Conservation (phyloP, 2,329 filamentous ascomycete species). For the Colletotrichum abscissum region DNA sequence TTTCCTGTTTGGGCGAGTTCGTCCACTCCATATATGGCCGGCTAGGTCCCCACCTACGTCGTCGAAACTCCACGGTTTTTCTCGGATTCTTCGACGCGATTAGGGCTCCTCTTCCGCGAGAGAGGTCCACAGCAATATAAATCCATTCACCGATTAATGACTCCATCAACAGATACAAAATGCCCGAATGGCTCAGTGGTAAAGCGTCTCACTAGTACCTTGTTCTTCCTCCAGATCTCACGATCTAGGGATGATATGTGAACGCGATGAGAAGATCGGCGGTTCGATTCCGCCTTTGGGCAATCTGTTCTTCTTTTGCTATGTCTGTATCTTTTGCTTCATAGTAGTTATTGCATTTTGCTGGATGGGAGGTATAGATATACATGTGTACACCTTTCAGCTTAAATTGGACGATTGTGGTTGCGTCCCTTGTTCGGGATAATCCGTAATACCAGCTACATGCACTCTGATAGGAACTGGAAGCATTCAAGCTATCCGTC, state of each 20-base stretch:
- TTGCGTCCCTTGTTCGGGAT: no score
- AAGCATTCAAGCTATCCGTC: background rate
- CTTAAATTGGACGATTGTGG: background rate
- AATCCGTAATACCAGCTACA: no score
- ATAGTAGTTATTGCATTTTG: background rate
- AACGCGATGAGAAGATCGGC: constrained; percentile 30
- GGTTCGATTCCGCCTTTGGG: constrained; percentile 36
- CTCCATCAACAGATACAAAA: background rate
- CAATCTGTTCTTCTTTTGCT: background rate
- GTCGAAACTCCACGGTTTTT: background rate
- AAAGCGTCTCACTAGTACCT: constrained; percentile 36
- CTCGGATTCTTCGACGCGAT: background rate
- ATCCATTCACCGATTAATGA: fast-evolving
- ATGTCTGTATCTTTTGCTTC: background rate
- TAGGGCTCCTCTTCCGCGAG: background rate
- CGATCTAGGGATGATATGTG: background rate
- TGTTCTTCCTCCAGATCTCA: background rate
- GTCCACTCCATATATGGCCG: background rate
- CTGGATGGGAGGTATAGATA: no score
- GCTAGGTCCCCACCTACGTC: background rate
- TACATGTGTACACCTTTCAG: background rate
- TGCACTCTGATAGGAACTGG: no score
- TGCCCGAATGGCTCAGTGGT: constrained; percentile 35
- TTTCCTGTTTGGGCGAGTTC: background rate
- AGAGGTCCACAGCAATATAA: background rate